A percentile compares a stretch with the other conserved stretches of the same genome.
Conservation (phyloP, 768 basidiomycete genomes). For the Boletus rufocinnamomeus region DNA sequence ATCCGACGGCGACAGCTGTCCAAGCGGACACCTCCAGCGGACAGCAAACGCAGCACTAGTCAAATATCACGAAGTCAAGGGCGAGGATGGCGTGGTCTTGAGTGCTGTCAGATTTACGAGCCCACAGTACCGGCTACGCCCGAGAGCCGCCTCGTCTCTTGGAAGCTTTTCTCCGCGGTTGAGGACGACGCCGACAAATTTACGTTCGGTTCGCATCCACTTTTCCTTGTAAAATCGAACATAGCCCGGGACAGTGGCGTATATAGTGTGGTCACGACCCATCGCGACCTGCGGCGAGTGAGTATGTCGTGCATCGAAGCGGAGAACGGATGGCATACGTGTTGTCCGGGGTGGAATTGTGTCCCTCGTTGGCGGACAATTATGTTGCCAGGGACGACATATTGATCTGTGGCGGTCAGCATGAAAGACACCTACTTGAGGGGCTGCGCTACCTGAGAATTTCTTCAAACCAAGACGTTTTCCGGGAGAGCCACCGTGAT, state of each 20-base stretch:
- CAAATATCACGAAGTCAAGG: slow-evolving; percentile 9
- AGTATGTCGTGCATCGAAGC: slow-evolving; percentile 4
- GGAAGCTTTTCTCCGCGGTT: slow-evolving; percentile 85
- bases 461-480: slow-evolving; percentile 94
- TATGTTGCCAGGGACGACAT: slow-evolving; percentile 93
- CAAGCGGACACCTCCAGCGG: not conserved
- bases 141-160: slow-evolving; percentile 67
- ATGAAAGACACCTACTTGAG: not conserved
- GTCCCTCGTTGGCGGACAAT: slow-evolving; percentile 94
- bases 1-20: slow-evolving; percentile 5
- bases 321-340: slow-evolving; percentile 54
- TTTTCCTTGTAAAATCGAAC: slow-evolving; percentile 92
- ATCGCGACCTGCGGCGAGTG: slow-evolving; percentile 66
- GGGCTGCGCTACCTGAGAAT: slow-evolving; percentile 72
- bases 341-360: slow-evolving; percentile 90
- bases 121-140: slow-evolving; percentile 85
- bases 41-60: not conserved
- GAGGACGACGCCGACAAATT: slow-evolving; percentile 82
- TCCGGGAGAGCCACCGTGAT: slow-evolving; percentile 91
- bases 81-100: slow-evolving; percentile 17
- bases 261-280: slow-evolving; percentile 94
- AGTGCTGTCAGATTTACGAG: slow-evolving; percentile 62
- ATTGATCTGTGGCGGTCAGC: slow-evolving; percentile 63
- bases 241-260: slow-evolving; percentile 85
- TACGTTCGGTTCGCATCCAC: slow-evolving; percentile 70